These are phyloP conservation scores for Botryotinia globosa DNA, from an alignment of 2,329 filamentous ascomycete genomes.

Conservation along the genomic window DNA sequence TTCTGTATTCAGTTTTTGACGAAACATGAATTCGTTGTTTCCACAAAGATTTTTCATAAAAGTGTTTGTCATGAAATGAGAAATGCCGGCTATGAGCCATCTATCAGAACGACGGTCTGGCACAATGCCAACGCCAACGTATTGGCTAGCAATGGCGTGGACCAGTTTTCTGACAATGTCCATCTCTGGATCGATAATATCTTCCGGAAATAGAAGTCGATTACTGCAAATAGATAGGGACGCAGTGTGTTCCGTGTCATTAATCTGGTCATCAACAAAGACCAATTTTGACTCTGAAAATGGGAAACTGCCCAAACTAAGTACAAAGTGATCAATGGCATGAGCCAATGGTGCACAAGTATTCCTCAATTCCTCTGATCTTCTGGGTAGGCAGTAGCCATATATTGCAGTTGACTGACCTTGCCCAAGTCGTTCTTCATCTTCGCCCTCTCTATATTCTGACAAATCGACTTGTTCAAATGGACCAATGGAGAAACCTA, in stretches of 20 bases:
- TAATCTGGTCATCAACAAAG: slow-evolving; percentile 85
- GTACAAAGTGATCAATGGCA: slow-evolving; percentile 87
- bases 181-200: slow-evolving; percentile 81
- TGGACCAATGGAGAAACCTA: slow-evolving; percentile 90
- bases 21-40: slow-evolving; percentile 90
- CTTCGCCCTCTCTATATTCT: slow-evolving; percentile 83
- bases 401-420: slow-evolving; percentile 80
- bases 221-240: slow-evolving; percentile 86
- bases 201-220: slow-evolving; percentile 77
- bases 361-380: slow-evolving; percentile 78
- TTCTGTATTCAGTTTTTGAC: slow-evolving; percentile 82
- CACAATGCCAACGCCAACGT: slow-evolving; percentile 90
- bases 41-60: slow-evolving; percentile 90
- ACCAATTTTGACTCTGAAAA: slow-evolving; percentile 90
- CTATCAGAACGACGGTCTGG: slow-evolving; percentile 76
- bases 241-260: slow-evolving; percentile 73
- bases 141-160: slow-evolving; percentile 84
- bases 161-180: slow-evolving; percentile 77
- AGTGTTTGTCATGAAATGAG: slow-evolving; percentile 91
- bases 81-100: slow-evolving; percentile 87
- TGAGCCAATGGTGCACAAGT: slow-evolving; percentile 81
- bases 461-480: slow-evolving; percentile 92
- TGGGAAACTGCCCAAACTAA: slow-evolving; percentile 85
- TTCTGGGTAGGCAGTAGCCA: slow-evolving; percentile 84
- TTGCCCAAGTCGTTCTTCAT: slow-evolving; percentile 84